These are phyloP conservation scores for Metrosideros polymorpha DNA, from an alignment of 441 rosid species.

Conservation along the genomic window DNA sequence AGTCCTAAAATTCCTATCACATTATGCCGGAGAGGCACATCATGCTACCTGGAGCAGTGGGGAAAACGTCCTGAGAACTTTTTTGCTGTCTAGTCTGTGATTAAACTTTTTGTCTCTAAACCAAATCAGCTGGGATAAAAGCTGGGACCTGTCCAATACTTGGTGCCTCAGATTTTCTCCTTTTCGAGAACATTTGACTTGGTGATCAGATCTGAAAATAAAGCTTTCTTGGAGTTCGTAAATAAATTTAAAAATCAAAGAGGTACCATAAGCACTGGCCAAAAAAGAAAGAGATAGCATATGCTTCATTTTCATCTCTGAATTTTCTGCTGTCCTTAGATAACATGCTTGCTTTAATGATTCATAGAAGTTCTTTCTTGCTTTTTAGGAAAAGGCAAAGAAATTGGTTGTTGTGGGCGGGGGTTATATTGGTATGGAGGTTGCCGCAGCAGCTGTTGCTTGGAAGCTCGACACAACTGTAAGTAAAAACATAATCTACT, in stretches of 20 bases:
- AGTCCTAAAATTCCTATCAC: neutral
- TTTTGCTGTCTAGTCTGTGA: neutral
- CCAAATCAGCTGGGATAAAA: neutral
- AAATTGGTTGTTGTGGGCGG: constrained; percentile 90
- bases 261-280: neutral
- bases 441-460: constrained; percentile 87
- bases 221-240: neutral
- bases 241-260: neutral
- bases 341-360: neutral
- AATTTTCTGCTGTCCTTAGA: neutral
- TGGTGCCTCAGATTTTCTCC: neutral
- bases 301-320: neutral
- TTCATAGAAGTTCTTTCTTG: constrained; percentile 1
- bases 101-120: neutral
- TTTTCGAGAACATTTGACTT: neutral
- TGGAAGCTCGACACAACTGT: constrained; percentile 95
- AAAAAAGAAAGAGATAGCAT: neutral
- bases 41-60: neutral
- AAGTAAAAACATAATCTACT: neutral
- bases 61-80: neutral
- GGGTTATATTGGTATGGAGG: constrained; percentile 98
- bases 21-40: neutral
- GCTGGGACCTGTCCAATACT: neutral
- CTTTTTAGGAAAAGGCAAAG: constrained; percentile 53
- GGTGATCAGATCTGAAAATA: neutral